Evolutionary conservation across 345 rosid genomes (phyloP).

Genomic region (Geranium brycei): DNA sequence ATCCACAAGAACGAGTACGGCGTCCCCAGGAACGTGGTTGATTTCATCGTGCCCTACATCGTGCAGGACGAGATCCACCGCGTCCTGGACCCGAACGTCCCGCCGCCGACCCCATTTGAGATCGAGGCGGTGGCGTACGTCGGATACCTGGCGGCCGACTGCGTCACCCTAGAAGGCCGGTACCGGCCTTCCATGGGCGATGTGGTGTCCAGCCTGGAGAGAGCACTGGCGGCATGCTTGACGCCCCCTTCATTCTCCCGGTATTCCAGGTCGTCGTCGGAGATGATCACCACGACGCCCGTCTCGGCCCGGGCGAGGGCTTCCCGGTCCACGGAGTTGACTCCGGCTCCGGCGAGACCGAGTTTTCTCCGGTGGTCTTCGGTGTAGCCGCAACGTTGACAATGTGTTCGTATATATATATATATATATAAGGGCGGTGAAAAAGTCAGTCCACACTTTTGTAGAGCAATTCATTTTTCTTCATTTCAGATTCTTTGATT

Average conservation of each 20-base stretch:
- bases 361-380: not conserved
- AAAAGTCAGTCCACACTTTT: not conserved
- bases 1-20: conserved; percentile 47
- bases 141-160: conserved; percentile 52
- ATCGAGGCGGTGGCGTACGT: conserved; percentile 55
- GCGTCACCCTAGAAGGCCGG: conserved; percentile 36
- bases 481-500: not conserved
- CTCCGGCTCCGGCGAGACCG: not conserved
- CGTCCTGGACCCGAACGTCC: conserved; percentile 46
- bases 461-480: conserved; percentile 7
- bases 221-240: conserved; percentile 37
- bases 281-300: not conserved
- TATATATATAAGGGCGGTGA: too few relatives aligned
- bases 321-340: not conserved
- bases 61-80: conserved; percentile 48
- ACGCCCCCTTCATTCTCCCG: conserved; percentile 21
- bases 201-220: conserved; percentile 39
- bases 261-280: conserved; percentile 18
- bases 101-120: conserved; percentile 58
- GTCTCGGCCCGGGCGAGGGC: not conserved
- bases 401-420: too few relatives aligned
- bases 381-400: too few relatives aligned
- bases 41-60: conserved; percentile 47
- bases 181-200: conserved; percentile 55
- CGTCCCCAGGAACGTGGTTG: conserved; percentile 48